Conservation (phyloP, 495 filamentous ascomycete species). For the Penicillium fimorum region DNA sequence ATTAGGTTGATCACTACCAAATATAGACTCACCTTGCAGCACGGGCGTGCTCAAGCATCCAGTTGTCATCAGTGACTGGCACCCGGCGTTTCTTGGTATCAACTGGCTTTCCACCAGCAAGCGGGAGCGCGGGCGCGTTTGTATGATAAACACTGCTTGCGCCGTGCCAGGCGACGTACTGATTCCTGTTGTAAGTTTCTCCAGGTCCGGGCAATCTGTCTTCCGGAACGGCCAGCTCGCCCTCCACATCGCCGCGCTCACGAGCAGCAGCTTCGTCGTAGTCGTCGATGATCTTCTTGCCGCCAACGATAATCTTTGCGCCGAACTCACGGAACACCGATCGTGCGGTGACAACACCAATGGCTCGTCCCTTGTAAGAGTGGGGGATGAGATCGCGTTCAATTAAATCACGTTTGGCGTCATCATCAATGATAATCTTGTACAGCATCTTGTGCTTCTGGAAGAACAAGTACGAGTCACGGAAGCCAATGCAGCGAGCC, state of each 20-base stretch:
- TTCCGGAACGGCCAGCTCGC: slow-evolving; percentile 83
- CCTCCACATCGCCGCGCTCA: slow-evolving; percentile 79
- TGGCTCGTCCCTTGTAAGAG: slow-evolving; percentile 96
- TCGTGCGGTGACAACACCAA: slow-evolving; percentile 93
- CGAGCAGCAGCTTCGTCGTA: slow-evolving; percentile 79
- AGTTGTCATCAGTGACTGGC: slow-evolving; percentile 92
- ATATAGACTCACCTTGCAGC: slow-evolving; percentile 70
- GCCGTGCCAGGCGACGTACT: slow-evolving; percentile 97
- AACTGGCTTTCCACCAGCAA: slow-evolving; percentile 68
- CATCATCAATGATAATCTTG: slow-evolving; percentile 93
- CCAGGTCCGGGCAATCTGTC: slow-evolving; percentile 69
- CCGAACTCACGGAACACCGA: slow-evolving; percentile 98
- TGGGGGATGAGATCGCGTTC: slow-evolving; percentile 92
- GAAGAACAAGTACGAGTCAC: slow-evolving; percentile 98
- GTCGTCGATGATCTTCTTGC: slow-evolving; percentile 81
- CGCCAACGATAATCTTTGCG: slow-evolving; percentile 88
- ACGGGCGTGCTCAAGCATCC: slow-evolving; percentile 91
- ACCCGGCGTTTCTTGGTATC: slow-evolving; percentile 78
- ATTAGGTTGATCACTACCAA: slow-evolving; percentile 6
- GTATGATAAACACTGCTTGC: slow-evolving; percentile 94
- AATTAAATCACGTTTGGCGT: slow-evolving; percentile 90
- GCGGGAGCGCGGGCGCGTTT: slow-evolving; percentile 70
- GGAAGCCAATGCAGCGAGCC: slow-evolving; percentile 91
- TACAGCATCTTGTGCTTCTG: slow-evolving; percentile 91
- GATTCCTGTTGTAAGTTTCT: slow-evolving; percentile 86